Conservation (phyloP, 768 basidiomycete species). For the Artomyces pyxidatus region DNA sequence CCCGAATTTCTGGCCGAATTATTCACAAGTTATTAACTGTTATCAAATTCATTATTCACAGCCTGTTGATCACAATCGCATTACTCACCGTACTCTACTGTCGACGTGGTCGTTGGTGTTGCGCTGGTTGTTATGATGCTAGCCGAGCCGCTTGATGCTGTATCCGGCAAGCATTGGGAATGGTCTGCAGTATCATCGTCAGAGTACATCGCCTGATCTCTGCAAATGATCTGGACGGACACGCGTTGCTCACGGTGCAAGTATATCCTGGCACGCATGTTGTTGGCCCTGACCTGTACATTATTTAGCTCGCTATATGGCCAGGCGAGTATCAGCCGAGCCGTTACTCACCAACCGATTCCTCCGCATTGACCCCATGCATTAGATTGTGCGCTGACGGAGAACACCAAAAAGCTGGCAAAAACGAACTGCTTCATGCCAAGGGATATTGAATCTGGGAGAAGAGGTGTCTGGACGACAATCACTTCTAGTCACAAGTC, state of each 20-base stretch:
- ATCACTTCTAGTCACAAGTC: too few species aligned
- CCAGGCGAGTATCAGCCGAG: background rate
- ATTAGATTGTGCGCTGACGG: slow-evolving; percentile 24
- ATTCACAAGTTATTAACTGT: too few species aligned
- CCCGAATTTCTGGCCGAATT: too few species aligned
- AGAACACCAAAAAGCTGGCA: background rate
- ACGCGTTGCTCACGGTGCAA: slow-evolving; percentile 33
- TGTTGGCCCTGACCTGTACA: slow-evolving; percentile 32
- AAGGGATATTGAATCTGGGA: too few species aligned
- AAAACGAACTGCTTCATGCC: background rate
- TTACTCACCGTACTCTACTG: slow-evolving; percentile 6
- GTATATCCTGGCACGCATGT: slow-evolving; percentile 36
- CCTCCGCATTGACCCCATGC: slow-evolving; percentile 40
- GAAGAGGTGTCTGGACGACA: too few species aligned
- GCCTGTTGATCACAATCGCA: too few species aligned
- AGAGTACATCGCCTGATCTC: background rate
- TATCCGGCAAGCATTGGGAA: slow-evolving; percentile 44
- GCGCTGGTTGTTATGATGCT: slow-evolving; percentile 20
- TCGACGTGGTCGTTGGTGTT: slow-evolving; percentile 28
- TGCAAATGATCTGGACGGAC: slow-evolving; percentile 17
- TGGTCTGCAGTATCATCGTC: slow-evolving; percentile 33
- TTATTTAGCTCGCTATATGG: background rate
- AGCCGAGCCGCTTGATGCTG: slow-evolving; percentile 19
- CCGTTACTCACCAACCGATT: slow-evolving; percentile 18
- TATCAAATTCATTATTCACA: too few species aligned